phyloP scores from a whole-genome alignment of 768 basidiomycete species.

The Tylopilus vinaceipallidus region DNA sequence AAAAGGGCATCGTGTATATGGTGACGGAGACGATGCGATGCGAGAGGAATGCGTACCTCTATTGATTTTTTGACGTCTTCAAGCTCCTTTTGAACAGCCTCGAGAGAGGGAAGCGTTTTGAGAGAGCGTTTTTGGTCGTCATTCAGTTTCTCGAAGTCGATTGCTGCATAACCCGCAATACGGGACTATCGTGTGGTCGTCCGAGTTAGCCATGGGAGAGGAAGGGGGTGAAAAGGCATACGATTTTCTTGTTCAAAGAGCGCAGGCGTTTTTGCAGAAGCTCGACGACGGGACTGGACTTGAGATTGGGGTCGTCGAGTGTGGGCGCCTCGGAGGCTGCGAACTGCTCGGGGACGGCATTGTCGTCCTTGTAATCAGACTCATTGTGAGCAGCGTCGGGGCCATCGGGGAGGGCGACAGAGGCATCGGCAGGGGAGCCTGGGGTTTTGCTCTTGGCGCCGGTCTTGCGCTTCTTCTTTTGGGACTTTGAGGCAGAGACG shows the following conservation, averaged over 20 bases:
- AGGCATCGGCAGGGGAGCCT: conserved; percentile 44
- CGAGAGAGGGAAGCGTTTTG: conserved; percentile 70
- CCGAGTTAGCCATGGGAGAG: conserved; percentile 4
- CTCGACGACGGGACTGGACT: conserved; percentile 71
- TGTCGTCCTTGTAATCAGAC: conserved; percentile 45
- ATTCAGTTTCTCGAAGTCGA: conserved; percentile 70
- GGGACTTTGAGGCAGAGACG: conserved; percentile 54
- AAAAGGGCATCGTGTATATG: conserved; percentile 1
- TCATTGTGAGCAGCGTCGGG: conserved; percentile 44
- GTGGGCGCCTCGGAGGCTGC: conserved; percentile 39
- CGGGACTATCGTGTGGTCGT: conserved; percentile 50
- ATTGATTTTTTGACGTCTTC: conserved; percentile 81
- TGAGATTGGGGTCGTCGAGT: conserved; percentile 45
- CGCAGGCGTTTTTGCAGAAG: conserved; percentile 79
- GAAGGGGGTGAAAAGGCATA: conserved; percentile 34
- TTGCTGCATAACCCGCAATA: conserved; percentile 67
- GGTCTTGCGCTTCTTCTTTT: conserved; percentile 69
- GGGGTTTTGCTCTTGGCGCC: conserved; percentile 44
- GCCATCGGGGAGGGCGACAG: conserved; percentile 43
- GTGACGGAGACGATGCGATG: not conserved
- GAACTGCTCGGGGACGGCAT: conserved; percentile 45
- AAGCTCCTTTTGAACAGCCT: conserved; percentile 78
- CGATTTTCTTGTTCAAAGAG: conserved; percentile 80
- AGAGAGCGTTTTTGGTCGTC: conserved; percentile 82
- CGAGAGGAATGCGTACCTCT: conserved; percentile 70